These are phyloP conservation scores for Daldinia caldariorum DNA, from an alignment of 495 filamentous ascomycete genomes.

Conservation along the genomic window DNA sequence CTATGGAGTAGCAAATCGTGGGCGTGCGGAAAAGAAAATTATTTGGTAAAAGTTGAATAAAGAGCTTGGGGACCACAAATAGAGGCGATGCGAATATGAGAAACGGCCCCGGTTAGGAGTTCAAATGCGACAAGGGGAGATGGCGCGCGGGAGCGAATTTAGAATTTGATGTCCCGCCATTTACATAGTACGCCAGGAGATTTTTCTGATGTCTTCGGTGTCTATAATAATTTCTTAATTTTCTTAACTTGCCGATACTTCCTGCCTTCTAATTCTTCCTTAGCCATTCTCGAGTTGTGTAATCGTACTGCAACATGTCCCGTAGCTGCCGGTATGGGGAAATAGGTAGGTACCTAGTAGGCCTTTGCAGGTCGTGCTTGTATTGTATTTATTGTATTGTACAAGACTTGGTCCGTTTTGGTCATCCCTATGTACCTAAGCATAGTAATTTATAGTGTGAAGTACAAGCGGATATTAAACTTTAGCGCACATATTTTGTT, in stretches of 20 bases:
- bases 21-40: constrained; percentile 10
- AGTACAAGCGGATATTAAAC: constrained; percentile 27
- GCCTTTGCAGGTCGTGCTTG: neutral
- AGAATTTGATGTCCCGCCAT: constrained; percentile 22
- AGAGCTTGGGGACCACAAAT: constrained; percentile 33
- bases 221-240: neutral
- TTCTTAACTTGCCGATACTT: constrained; percentile 5
- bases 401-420: constrained; percentile 6
- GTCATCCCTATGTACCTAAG: constrained; percentile 19
- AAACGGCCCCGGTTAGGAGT: constrained; percentile 21
- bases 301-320: constrained; percentile 23
- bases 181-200: constrained; percentile 6
- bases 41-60: constrained; percentile 13
- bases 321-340: constrained; percentile 35
- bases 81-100: constrained; percentile 40
- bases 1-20: neutral
- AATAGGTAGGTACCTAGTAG: constrained; percentile 19
- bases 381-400: neutral
- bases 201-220: neutral
- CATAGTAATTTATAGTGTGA: constrained; percentile 18
- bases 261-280: constrained; percentile 1
- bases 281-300: neutral
- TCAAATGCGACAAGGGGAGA: constrained; percentile 38
- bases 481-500: constrained; percentile 27
- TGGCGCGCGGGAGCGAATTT: constrained; percentile 21